Conservation (phyloP, 108 stramenopile genomes). For the Cyclostephanos invisitatus region DNA sequence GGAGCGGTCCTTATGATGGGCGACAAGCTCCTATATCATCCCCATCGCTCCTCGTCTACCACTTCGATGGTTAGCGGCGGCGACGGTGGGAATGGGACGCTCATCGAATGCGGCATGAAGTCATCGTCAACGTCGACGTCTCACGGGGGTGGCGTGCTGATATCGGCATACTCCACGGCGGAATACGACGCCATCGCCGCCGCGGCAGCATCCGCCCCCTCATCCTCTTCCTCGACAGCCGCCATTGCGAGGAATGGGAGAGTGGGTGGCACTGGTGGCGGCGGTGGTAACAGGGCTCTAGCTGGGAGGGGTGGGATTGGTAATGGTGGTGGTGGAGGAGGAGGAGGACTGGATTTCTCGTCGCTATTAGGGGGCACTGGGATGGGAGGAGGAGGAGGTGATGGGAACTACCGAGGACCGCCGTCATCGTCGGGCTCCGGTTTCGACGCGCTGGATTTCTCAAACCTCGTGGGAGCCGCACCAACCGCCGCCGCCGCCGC, state of each 20-base stretch:
- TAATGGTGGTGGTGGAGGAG: neutral
- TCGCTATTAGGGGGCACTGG: neutral
- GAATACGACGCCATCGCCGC: neutral
- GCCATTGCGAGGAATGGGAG: too few species aligned
- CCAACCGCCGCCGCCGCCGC: neutral
- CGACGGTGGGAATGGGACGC: neutral
- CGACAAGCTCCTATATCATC: neutral
- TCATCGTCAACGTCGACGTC: neutral
- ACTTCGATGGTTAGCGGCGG: neutral
- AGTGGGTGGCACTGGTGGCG: too few species aligned
- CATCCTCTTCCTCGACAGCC: too few species aligned
- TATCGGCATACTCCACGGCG: neutral
- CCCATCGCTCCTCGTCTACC: too few species aligned
- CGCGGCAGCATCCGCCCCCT: neutral
- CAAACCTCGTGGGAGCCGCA: conserved; percentile 50
- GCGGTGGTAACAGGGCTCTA: too few species aligned
- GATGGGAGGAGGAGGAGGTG: neutral
- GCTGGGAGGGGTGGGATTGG: neutral
- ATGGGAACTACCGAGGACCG: neutral
- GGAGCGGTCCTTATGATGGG: neutral
- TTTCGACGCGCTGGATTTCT: conserved; percentile 74
- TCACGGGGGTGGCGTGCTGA: neutral
- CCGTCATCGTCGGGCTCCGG: conserved; percentile 24
- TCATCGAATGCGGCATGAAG: neutral
- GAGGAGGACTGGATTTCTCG: conserved; percentile 2